Percentiles rank a stretch among this genome's conserved stretches.
Conservation (phyloP, 768 basidiomycete genomes). For the Lactarius hengduanensis region DNA sequence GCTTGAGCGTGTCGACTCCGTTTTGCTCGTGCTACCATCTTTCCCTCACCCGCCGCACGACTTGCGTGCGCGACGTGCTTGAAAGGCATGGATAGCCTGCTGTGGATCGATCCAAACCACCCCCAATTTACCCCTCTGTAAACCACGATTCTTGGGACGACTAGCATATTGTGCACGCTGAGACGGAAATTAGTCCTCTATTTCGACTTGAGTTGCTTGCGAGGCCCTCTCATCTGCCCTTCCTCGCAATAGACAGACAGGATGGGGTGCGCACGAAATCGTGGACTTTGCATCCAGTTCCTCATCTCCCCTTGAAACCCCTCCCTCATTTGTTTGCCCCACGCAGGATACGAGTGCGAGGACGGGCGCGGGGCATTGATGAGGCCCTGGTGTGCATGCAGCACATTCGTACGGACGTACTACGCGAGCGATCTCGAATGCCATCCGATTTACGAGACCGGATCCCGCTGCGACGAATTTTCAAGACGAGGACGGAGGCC, state of each 20-base stretch:
- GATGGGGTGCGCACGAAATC: not conserved
- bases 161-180: not conserved
- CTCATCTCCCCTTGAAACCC: not conserved
- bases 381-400: not conserved
- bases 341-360: not conserved
- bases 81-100: not conserved
- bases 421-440: not conserved
- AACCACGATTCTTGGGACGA: not conserved
- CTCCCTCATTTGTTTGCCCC: not conserved
- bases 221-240: not conserved
- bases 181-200: not conserved
- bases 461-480: conserved; percentile 1
- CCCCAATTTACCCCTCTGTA: not conserved
- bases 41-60: conserved; percentile 5
- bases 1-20: not conserved
- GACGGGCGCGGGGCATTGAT: not conserved
- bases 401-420: not conserved
- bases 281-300: not conserved
- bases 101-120: not conserved
- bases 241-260: not conserved
- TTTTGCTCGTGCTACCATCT: not conserved
- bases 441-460: not conserved
- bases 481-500: not conserved
- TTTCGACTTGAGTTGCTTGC: not conserved
- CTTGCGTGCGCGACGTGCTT: not conserved